Conservation (phyloP, 2,329 filamentous ascomycete genomes). For the Aspergillus fischeri region DNA sequence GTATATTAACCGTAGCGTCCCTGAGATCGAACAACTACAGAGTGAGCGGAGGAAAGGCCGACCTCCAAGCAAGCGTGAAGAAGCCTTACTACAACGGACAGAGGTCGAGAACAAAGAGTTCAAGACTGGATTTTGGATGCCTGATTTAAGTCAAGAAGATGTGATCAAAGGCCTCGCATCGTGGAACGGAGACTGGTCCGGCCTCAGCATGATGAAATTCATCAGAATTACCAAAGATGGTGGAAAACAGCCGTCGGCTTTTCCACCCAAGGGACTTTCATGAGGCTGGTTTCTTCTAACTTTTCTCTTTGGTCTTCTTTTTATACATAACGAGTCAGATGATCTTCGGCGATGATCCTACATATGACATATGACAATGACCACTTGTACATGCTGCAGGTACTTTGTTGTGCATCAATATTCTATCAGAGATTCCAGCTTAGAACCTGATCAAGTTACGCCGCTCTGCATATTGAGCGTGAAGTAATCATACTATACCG, state of each 20-base stretch:
- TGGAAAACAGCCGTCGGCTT: constrained; percentile 63
- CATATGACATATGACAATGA: background rate
- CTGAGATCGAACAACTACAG: constrained; percentile 44
- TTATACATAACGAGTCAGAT: constrained; percentile 12
- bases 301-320: constrained; percentile 12
- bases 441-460: background rate
- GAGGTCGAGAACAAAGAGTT: constrained; percentile 73
- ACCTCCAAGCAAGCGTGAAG: constrained; percentile 72
- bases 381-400: background rate
- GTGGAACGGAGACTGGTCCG: constrained; percentile 84
- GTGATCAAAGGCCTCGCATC: constrained; percentile 62
- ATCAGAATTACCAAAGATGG: constrained; percentile 67
- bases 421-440: background rate
- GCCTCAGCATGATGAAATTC: constrained; percentile 72
- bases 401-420: background rate
- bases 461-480: background rate
- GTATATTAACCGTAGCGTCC: constrained; percentile 34
- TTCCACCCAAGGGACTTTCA: constrained; percentile 65
- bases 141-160: constrained; percentile 66
- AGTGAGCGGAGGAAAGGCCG: constrained; percentile 70
- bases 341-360: constrained; percentile 2
- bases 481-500: background rate
- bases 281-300: constrained; percentile 24
- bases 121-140: constrained; percentile 73
- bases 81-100: constrained; percentile 68